Evolutionary conservation across 2,329 filamentous ascomycete species (phyloP), one percentile per base, ranked within the genome.

Genomic region (Capronia epimyces): DNA sequence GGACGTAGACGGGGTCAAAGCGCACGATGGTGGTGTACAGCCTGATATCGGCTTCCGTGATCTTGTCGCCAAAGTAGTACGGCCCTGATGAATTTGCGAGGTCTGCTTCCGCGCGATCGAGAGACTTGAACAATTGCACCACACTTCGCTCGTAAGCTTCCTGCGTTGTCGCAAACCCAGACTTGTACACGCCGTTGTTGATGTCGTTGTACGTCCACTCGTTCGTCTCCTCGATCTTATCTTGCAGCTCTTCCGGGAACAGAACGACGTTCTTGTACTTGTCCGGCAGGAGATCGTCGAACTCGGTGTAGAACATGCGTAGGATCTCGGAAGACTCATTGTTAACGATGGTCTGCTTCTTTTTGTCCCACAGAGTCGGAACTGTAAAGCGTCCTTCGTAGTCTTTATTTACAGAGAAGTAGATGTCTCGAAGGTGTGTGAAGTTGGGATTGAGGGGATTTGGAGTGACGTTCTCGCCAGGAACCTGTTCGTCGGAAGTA

Each of bases 301-400:
- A 97, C 67, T 82, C 87, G 36, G 77, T 78, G 65, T 87, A 87
- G 55, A 96, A 75, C 87, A 95, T 95, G 65, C 90, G 83, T 67
- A 95, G 83, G 66, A 96, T 95, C 72, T 96, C 90, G 60, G 84
- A 83, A 68, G 86, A 75, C 77, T 95, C 90, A 61, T 96, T 96
- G 79, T 79, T 93, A 56, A 95, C 89, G 64, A 95, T 94, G 27
- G 74, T 79, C 63, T 83, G 78, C 46, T 73, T 73, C 65, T 84
- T 80, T 65, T 81, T 84, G 59, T 87, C 84, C 73, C 80, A 87
- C 49, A 96, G 75, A 2, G 88, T 85, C 0, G 90, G 90, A 13
- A 96, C 90, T 0, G 90, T 95, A 68, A 90, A 95, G 10, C 90
- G 80, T 1, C 86, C 89, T 2, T 73, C 66, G 64, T 91, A 96